Conservation (phyloP, 345 rosid genomes). For the Camelina laxa region DNA sequence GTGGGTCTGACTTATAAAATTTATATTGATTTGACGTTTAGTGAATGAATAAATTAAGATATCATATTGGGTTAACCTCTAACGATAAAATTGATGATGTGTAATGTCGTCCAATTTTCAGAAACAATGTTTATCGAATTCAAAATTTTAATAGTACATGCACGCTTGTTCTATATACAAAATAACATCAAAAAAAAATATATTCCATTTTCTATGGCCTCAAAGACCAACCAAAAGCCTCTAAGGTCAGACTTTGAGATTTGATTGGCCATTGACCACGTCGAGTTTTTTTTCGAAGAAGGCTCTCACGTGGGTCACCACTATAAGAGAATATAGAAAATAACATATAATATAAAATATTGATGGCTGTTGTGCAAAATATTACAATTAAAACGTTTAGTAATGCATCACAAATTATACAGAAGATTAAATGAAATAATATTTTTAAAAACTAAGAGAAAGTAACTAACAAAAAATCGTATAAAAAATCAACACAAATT, state of each 20-base stretch:
- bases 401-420: conserved; percentile 1
- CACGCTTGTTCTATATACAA: conserved; percentile 26
- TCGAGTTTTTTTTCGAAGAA: conserved; percentile 25
- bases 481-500: neutral
- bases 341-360: conserved; percentile 1
- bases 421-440: neutral
- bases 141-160: neutral
- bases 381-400: neutral
- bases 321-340: conserved; percentile 31
- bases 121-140: conserved; percentile 3
- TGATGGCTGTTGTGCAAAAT: conserved; percentile 18
- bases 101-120: conserved; percentile 10
- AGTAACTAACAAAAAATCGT: neutral
- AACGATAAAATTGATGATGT: conserved; percentile 40
- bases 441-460: too few relatives aligned
- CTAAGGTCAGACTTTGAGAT: conserved; percentile 31
- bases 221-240: conserved; percentile 40
- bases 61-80: conserved; percentile 40
- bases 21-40: conserved; percentile 30
- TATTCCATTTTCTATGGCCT: conserved; percentile 17
- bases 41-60: conserved; percentile 39
- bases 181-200: neutral
- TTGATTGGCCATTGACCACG: conserved; percentile 32
- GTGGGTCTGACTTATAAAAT: conserved; percentile 32
- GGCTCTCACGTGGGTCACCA: conserved; percentile 40